A percentile compares a stretch with the other conserved stretches of the same genome.
Conservation (phyloP, 352 stramenopile genomes). For the Elongisporangium undulatum region DNA sequence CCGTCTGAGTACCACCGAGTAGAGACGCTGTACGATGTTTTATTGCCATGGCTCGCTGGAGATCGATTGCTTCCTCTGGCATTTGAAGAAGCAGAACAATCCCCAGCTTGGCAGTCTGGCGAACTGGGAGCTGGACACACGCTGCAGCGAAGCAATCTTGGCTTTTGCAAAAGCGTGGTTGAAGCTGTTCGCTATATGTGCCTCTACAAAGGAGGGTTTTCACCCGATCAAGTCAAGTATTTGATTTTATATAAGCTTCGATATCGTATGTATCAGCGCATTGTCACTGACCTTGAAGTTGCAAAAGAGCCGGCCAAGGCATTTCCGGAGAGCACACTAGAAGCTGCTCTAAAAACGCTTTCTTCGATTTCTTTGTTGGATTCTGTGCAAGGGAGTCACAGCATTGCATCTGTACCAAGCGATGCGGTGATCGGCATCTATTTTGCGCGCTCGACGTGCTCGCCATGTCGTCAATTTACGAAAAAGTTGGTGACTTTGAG, state of each 20-base stretch:
- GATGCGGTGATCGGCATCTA: constrained; percentile 73
- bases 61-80: constrained; percentile 69
- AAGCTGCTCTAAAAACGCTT: constrained; percentile 53
- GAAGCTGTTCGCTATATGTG: constrained; percentile 75
- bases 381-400: constrained; percentile 67
- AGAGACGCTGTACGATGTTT: constrained; percentile 87
- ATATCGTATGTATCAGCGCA: constrained; percentile 57
- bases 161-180: constrained; percentile 80
- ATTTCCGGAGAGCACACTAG: constrained; percentile 36
- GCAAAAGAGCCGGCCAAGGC: constrained; percentile 49
- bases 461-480: constrained; percentile 45
- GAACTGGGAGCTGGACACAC: constrained; percentile 43
- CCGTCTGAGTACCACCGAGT: constrained; percentile 85
- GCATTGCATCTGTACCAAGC: constrained; percentile 37
- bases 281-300: constrained; percentile 50
- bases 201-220: constrained; percentile 49
- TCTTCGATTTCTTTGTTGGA: constrained; percentile 64
- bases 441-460: constrained; percentile 49
- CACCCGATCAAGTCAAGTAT: constrained; percentile 60
- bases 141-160: constrained; percentile 63
- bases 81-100: constrained; percentile 31
- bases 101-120: constrained; percentile 20
- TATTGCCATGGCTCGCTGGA: constrained; percentile 82
- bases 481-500: constrained; percentile 47
- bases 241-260: constrained; percentile 61